Base-by-base conservation (phyloP, 176 grass and related monocot genomes). In the Triticum monococcum region DNA sequence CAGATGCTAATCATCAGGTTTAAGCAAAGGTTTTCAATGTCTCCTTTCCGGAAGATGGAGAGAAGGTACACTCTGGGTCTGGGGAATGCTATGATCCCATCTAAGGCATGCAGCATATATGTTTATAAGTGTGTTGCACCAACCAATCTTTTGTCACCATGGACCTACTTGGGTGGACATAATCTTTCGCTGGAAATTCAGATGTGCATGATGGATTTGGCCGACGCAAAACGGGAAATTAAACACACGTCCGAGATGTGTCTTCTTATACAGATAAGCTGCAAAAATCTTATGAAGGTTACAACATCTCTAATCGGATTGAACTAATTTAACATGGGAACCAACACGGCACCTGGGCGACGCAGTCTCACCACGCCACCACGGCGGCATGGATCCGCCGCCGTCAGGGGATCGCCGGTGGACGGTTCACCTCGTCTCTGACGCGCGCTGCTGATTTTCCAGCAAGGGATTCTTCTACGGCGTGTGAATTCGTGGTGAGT, bases 1-100 rank as follows among this genome's bases (percentile, higher is more conserved):
- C 75, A 80, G 26, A 75, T 75, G 85, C 81, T 79, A 87, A 87
- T 87, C 81, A 84, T 87, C 61, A 18, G 23, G 84, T n/a, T 43
- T 72, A 75, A 67, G 70, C 30, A 31, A 41, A 86, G 14, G 13
- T 62, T 79, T 83, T 68, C 26, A 32, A 37, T n/a, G 2, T 24
- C 2, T 7, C 16, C 12, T 38, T 8, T 30, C 22, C 30, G 43
- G 68, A 78, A 69, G 79, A 77, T n/a, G n/a, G 28, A 54, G 74
- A 78, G 75, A 72, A 17, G 62, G 32, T 77, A 48, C 41, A 48
- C 71, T 74, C 11, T 61, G 24, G 40, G 8, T 74, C 11, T 61
- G 24, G 40, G 8, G 41, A 4, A 57, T 22, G 54, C 0, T 57
- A 18, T 75, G 72, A 75, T 75, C 72, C 46, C 41, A 75, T 75